Evolutionary conservation across 352 stramenopile genomes (phyloP).

Genomic region (Peronospora tabacina): DNA sequence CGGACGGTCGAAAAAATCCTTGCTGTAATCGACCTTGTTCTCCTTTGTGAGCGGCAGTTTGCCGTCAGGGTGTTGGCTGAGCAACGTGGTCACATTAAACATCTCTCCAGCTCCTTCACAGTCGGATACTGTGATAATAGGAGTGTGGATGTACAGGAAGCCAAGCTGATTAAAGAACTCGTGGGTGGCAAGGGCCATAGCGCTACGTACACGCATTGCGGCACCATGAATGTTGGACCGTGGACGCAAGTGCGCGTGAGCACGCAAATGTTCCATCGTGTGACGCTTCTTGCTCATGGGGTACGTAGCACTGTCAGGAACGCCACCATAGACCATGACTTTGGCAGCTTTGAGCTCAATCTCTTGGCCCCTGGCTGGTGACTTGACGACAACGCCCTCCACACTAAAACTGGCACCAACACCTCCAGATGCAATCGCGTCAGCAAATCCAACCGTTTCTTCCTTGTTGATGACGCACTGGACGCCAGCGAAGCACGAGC

Average conservation of each 20-base stretch:
- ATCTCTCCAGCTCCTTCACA: slow-evolving; percentile 97
- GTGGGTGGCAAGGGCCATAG: slow-evolving; percentile 90
- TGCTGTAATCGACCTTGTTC: slow-evolving; percentile 82
- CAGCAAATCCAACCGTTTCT: slow-evolving; percentile 75
- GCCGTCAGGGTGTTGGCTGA: slow-evolving; percentile 74
- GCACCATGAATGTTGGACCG: slow-evolving; percentile 89
- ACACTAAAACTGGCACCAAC: slow-evolving; percentile 83
- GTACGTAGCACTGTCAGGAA: slow-evolving; percentile 85
- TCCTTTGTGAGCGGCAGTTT: slow-evolving; percentile 52
- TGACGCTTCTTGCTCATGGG: slow-evolving; percentile 91
- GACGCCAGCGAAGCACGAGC: slow-evolving; percentile 81
- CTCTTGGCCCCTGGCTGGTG: slow-evolving; percentile 84
- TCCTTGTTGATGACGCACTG: slow-evolving; percentile 84
- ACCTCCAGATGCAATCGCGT: slow-evolving; percentile 66
- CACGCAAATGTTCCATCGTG: slow-evolving; percentile 90
- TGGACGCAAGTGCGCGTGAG: slow-evolving; percentile 89
- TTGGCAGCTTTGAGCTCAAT: slow-evolving; percentile 89
- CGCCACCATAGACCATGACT: slow-evolving; percentile 77
- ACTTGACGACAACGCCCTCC: slow-evolving; percentile 80
- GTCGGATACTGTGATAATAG: slow-evolving; percentile 94
- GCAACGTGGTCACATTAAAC: slow-evolving; percentile 91
- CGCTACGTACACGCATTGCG: slow-evolving; percentile 89
- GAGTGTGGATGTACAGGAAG: slow-evolving; percentile 94
- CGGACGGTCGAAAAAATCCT: slow-evolving; percentile 88
- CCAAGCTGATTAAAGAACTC: slow-evolving; percentile 90